Evolutionary conservation across 192 early-diverging fungal genomes (phyloP), one percentile per base, ranked within the genome.

Genomic region (Helicostylum pulchrum): DNA sequence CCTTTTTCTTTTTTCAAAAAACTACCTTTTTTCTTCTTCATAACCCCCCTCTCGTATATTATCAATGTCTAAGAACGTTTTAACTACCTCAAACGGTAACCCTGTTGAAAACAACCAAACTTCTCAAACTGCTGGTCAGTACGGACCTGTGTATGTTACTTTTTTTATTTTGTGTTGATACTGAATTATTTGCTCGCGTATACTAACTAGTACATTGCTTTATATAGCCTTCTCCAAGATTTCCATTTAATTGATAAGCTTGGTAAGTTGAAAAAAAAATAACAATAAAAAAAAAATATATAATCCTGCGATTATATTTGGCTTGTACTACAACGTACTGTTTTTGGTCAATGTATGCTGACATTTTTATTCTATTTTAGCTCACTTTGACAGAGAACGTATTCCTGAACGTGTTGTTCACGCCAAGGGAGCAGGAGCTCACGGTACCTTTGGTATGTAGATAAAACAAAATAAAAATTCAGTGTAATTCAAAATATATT

Each of bases 331-430:
- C 36, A 9, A 39, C 36, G 9, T 9, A 39, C 36, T 39, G 9
- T 39, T 39, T 48, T 48, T 7, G 12, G 46, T 12, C 17, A 48
- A 48, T 19, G 15, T 17, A 48, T 1, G 12, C 12, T 19, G 12
- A 14, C 12, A 26, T 26, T 26, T 26, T 48, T 12, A 15, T 19
- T 15, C 14, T 48, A 48, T 48, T 48, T 48, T 39, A 56, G 80
- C 88, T 67, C 89, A 89, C 76, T 93, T 93, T 81, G 90, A 90
- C 78, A 86, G 89, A 57, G 89, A 92, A 76, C 84, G 91, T 70
- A 91, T 90, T 51, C 91, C 91, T 53, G 91, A 92, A 77, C 82
- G 91, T 71, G 91, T 93, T 49, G 92, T 94, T 49, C 90, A 94
- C 68, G 92, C 92, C 73, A 87, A 90, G 77, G 92, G 90, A 52